Base-by-base conservation (phyloP, 208 protist species). In the Leishmania mexicana region DNA sequence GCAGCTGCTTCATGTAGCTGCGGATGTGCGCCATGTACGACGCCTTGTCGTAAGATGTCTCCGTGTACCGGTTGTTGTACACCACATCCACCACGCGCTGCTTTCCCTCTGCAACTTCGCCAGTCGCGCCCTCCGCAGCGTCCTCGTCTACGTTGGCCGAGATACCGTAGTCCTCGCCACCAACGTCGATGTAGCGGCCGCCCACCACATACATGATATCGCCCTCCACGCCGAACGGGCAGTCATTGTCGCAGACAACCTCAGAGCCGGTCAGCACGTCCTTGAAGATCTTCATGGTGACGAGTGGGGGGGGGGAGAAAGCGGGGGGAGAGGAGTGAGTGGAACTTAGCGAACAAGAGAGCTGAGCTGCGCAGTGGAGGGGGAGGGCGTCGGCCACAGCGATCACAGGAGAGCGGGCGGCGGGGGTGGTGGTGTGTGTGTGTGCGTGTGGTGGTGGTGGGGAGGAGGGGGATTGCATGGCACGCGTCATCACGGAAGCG, bases 1-100 rank as follows among this genome's bases (percentile, higher is more conserved):
- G 88, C 74, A 98, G 85, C 51, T 86, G 83, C 93, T 97, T 97
- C 93, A 98, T 97, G 95, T 97, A 97, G 76, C 83, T 78, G 77
- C 95, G 95, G 85, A 98, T 96, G 93, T 98, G 92, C 68, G 93
- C 93, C 89, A 96, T 97, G 92, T 97, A 98, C 53, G 88, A 92
- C 75, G 91, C 90, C 95, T 98, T 98, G 92, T 98, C 96, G 90
- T 97, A 98, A 85, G 80, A 92, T 62, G 95, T 98, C 91, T 97
- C 95, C 75, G 89, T 94, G 90, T 98, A 96, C 84, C 94, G 92
- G 87, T 97, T 97, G 87, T 93, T 94, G 93, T 97, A 68, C 85
- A 98, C 92, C 65, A 98, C 81, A 84, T 98, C 95, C 49, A 98
- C 85, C 35, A 96, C 93, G 51, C 90, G 92, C 85, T 94, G 77